Conservation (phyloP, 306 rosid species). For the Echinosophora koreensis region DNA sequence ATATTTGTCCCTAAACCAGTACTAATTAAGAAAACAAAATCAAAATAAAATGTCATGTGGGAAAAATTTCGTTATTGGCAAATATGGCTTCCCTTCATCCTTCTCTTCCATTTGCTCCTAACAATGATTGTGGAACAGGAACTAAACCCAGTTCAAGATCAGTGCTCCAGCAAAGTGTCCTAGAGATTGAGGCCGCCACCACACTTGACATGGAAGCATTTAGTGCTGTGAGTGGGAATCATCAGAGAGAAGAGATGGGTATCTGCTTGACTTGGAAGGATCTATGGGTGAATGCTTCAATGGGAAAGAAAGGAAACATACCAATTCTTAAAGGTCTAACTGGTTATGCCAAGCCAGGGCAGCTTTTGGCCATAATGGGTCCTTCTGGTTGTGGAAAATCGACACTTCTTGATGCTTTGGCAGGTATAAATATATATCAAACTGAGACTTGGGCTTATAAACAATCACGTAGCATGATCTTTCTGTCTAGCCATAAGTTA, state of each 20-base stretch:
- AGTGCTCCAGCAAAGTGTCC: neutral
- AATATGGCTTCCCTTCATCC: neutral
- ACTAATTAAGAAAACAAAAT: too few species aligned
- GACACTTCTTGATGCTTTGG: constrained; percentile 62
- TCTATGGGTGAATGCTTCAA: constrained; percentile 58
- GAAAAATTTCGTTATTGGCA: neutral
- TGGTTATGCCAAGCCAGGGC: constrained; percentile 56
- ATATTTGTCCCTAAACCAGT: too few species aligned
- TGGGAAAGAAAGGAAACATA: constrained; percentile 46
- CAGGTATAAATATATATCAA: too few species aligned
- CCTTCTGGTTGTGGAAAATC: constrained; percentile 69
- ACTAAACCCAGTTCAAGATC: neutral
- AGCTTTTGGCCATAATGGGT: constrained; percentile 64
- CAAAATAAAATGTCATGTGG: too few species aligned
- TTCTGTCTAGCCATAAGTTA: too few species aligned
- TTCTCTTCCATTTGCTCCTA: neutral
- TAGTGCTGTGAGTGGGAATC: neutral
- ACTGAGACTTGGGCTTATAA: too few species aligned
- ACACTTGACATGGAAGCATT: constrained; percentile 16
- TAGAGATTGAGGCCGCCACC: constrained; percentile 30
- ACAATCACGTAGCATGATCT: too few species aligned
- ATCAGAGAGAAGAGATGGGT: constrained; percentile 41
- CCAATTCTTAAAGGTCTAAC: constrained; percentile 64
- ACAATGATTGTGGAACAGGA: neutral
- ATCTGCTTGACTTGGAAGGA: constrained; percentile 68